These are phyloP conservation scores for Dipteronia dyeriana DNA, from an alignment of 345 rosid genomes.

Conservation along the genomic window DNA sequence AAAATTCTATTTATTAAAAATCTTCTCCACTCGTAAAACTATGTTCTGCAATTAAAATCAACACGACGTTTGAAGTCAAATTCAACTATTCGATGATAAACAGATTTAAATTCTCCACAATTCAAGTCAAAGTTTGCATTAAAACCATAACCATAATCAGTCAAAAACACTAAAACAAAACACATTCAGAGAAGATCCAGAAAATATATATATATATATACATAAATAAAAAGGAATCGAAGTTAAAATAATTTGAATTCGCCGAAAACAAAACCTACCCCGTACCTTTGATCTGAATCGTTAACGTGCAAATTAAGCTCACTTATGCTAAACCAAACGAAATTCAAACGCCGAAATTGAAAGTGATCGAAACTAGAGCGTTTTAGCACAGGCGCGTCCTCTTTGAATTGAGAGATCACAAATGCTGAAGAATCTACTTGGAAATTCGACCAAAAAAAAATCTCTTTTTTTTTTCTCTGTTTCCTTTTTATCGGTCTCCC, in stretches of 20 bases:
- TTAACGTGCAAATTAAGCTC: slow-evolving; percentile 21
- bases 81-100: slow-evolving; percentile 10
- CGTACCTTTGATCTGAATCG: slow-evolving; percentile 44
- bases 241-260: neutral
- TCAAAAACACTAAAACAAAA: neutral
- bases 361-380: neutral
- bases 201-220: slow-evolving; percentile 19
- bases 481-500: neutral
- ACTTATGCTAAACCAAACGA: slow-evolving; percentile 1
- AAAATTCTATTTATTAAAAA: neutral
- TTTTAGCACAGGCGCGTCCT: neutral
- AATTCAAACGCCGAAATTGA: neutral
- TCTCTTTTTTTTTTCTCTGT: slow-evolving; percentile 2
- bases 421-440: slow-evolving; percentile 35
- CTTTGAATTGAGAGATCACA: slow-evolving; percentile 7
- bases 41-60: slow-evolving; percentile 29
- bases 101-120: slow-evolving; percentile 30
- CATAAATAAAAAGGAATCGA: slow-evolving; percentile 17
- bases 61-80: slow-evolving; percentile 5
- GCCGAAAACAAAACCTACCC: neutral
- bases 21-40: slow-evolving; percentile 1
- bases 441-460: slow-evolving; percentile 24
- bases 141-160: neutral
- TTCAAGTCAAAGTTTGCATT: slow-evolving; percentile 32
- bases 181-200: slow-evolving; percentile 14